Evolutionary conservation across 352 stramenopile genomes (phyloP), one percentile per base, ranked within the genome.

Genomic region (Phytophthora cactorum): DNA sequence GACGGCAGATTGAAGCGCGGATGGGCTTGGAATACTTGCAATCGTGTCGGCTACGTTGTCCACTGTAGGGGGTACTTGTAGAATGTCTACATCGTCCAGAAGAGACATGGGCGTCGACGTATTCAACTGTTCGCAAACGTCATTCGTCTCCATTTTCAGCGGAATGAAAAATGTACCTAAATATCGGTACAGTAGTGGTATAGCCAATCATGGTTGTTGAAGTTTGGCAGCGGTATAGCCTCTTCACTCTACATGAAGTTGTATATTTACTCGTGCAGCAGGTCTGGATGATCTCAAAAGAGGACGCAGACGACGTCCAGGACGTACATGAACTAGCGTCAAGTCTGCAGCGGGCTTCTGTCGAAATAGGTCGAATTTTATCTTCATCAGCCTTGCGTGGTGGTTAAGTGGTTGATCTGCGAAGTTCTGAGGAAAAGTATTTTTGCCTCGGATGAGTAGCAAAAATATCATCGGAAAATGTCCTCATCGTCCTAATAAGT

Each of bases 121-220:
- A 17, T 60, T 52, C 10, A 36, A 4, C 15, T 50, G 57, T 28
- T 66, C 50, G 52, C 17, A 31, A 31, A 14, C 27, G 15, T 62
- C 10, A 8, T 50, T 7, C 14, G 3, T 17, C 27, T 68, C 41
- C 66, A 73, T 73, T 49, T 55, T 56, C 22, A 22, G 17, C 43
- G 27, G 15, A 60, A 59, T 49, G 17, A 4, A 29, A 43, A 43
- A 50, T 49, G 60, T 68, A 62, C 60, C 52, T 9, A 8, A 38
- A 41, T 27, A 7, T 4, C 38, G 47, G 58, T 59, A 59, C 58
- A 22, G 12, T 53, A 53, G 52, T 52, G 17, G 10, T 43, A 17
- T 43, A n/a, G 5, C 36, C 10, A 43, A 43, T 43, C 36, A 8
- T 22, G 17, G 17, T 22, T 22, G 17, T 22, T 22, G 17, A 22